These are phyloP conservation scores for Mycena latifolia DNA, from an alignment of 768 basidiomycete species.

Conservation along the genomic window DNA sequence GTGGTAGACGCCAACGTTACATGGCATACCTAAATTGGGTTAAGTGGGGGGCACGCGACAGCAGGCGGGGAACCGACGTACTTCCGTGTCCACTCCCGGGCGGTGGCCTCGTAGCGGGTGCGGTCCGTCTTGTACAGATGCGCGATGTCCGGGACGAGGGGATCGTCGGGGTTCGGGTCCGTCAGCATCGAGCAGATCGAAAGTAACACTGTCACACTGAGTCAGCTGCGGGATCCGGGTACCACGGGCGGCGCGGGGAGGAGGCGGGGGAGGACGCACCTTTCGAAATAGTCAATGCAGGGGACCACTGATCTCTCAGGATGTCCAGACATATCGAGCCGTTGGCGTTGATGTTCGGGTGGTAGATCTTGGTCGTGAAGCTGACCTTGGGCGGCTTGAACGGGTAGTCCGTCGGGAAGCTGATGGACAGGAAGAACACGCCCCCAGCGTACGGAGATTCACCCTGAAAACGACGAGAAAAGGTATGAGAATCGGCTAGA, in stretches of 20 bases:
- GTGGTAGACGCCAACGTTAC: slow-evolving; percentile 37
- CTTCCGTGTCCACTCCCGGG: slow-evolving; percentile 99
- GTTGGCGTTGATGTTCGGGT: slow-evolving; percentile 99
- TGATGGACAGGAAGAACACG: slow-evolving; percentile 97
- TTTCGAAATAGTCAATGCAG: slow-evolving; percentile 98
- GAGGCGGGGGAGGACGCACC: slow-evolving; percentile 60
- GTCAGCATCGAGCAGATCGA: slow-evolving; percentile 99
- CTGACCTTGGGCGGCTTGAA: slow-evolving; percentile 99
- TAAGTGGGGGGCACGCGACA: slow-evolving; percentile 31
- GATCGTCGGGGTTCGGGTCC: slow-evolving; percentile 99
- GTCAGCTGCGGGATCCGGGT: slow-evolving; percentile 22
- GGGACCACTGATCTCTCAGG: slow-evolving; percentile 98
- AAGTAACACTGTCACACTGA: slow-evolving; percentile 75
- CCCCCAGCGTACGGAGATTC: slow-evolving; percentile 99
- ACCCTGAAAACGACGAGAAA: slow-evolving; percentile 62
- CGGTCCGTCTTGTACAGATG: slow-evolving; percentile 99
- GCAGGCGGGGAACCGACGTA: slow-evolving; percentile 53
- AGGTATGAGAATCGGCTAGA: slow-evolving; percentile 43
- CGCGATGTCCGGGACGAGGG: slow-evolving; percentile 98
- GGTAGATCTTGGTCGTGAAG: slow-evolving; percentile 99
- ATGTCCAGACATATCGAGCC: slow-evolving; percentile 99
- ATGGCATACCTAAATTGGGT: slow-evolving; percentile 52
- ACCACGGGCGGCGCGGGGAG: background rate
- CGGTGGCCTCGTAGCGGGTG: slow-evolving; percentile 96
- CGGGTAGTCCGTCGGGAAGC: slow-evolving; percentile 97